Evolutionary conservation across 345 rosid genomes (phyloP).

Genomic region (Eucalyptus polybractea): DNA sequence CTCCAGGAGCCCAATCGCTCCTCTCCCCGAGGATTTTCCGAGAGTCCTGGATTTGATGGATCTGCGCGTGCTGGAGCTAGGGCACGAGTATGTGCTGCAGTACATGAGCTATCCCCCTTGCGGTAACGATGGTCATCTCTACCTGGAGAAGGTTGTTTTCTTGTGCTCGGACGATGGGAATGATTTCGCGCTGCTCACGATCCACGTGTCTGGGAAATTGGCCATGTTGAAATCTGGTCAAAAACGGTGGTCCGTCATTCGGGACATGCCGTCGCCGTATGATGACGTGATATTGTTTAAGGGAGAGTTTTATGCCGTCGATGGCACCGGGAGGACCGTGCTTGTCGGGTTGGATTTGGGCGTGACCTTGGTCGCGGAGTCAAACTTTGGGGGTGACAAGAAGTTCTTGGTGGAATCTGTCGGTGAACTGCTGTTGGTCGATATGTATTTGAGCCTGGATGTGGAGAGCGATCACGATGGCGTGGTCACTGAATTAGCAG

Average conservation of each 20-base stretch:
- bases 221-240: conserved; percentile 56
- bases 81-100: conserved; percentile 57
- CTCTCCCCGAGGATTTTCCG: conserved; percentile 33
- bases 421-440: conserved; percentile 65
- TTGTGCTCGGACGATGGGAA: conserved; percentile 4
- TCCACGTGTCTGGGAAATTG: conserved; percentile 83
- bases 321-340: conserved; percentile 57
- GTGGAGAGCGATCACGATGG: conserved; percentile 16
- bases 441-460: conserved; percentile 69
- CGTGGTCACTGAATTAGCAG: conserved; percentile 9
- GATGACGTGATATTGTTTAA: conserved; percentile 65
- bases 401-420: conserved; percentile 75
- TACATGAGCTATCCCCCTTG: conserved; percentile 17
- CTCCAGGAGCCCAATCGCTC: conserved; percentile 14
- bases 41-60: conserved; percentile 25
- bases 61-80: conserved; percentile 35
- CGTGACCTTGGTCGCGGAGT: conserved; percentile 14
- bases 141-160: conserved; percentile 71
- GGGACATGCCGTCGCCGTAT: conserved; percentile 69
- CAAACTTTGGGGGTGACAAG: conserved; percentile 82
- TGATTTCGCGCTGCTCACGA: conserved; percentile 63
- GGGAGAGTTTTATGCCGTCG: conserved; percentile 65
- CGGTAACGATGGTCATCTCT: conserved; percentile 21
- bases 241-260: conserved; percentile 52
- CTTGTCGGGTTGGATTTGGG: conserved; percentile 25